phyloP scores from a whole-genome alignment of 2,329 filamentous ascomycete species.

The Whalleya microplaca region DNA sequence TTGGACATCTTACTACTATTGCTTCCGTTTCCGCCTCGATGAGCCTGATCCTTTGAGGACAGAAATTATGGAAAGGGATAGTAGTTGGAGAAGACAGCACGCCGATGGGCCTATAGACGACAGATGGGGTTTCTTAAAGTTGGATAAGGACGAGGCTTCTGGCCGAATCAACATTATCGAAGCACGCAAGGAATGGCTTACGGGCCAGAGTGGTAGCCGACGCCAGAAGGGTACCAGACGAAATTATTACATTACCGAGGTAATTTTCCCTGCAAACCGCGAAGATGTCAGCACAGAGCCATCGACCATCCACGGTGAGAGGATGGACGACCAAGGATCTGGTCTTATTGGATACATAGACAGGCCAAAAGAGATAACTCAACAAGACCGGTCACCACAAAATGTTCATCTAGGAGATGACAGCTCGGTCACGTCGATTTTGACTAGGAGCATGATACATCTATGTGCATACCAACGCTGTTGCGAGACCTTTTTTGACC shows the following conservation, averaged over 20 bases:
- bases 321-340: constrained; percentile 1
- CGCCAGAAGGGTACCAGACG: constrained; percentile 61
- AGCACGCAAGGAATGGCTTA: constrained; percentile 68
- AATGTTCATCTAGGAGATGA: constrained; percentile 55
- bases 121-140: constrained; percentile 69
- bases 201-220: constrained; percentile 56
- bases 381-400: constrained; percentile 39
- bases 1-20: constrained; percentile 72
- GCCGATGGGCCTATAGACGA: constrained; percentile 74
- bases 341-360: constrained; percentile 25
- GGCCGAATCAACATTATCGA: constrained; percentile 67
- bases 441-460: constrained; percentile 57
- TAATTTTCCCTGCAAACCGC: constrained; percentile 45
- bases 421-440: constrained; percentile 43
- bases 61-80: constrained; percentile 48
- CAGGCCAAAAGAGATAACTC: constrained; percentile 42
- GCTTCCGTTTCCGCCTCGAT: constrained; percentile 63
- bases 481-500: constrained; percentile 60
- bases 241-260: constrained; percentile 65
- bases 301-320: constrained; percentile 7
- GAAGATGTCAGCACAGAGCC: constrained; percentile 8
- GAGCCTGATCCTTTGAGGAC: constrained; percentile 43
- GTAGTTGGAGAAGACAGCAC: constrained; percentile 68
- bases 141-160: constrained; percentile 63
- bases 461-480: constrained; percentile 58